Conservation (phyloP, 768 basidiomycete species). For the Trametopsis cervina region DNA sequence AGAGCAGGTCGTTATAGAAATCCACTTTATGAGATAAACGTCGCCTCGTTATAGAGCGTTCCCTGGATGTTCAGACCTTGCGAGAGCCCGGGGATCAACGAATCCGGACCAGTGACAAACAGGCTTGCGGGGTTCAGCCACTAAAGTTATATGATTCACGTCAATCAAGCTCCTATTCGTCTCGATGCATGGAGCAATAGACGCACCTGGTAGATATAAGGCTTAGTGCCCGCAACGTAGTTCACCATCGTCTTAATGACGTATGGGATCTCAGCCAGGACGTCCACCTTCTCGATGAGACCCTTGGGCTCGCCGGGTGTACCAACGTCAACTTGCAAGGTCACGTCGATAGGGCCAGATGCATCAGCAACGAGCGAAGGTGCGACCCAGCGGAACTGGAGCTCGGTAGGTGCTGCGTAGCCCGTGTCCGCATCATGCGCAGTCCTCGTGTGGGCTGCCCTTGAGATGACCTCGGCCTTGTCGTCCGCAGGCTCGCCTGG, state of each 20-base stretch:
- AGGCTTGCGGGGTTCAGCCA: conserved; percentile 54
- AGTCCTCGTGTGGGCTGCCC: conserved; percentile 55
- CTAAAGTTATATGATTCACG: conserved; percentile 25
- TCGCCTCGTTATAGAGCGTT: conserved; percentile 78
- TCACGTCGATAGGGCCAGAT: conserved; percentile 49
- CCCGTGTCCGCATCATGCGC: conserved; percentile 72
- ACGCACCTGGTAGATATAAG: conserved; percentile 87
- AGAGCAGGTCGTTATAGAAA: no score
- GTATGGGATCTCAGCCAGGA: conserved; percentile 91
- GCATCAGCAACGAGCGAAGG: conserved; percentile 49
- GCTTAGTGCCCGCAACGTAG: conserved; percentile 90
- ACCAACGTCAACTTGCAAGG: conserved; percentile 52
- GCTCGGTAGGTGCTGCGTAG: conserved; percentile 63
- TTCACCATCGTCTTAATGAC: conserved; percentile 89
- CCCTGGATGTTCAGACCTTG: conserved; percentile 51
- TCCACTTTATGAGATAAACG: conserved; percentile 68
- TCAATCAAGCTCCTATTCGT: no score
- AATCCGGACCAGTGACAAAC: conserved; percentile 36
- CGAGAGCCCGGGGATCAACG: conserved; percentile 33
- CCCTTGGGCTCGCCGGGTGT: conserved; percentile 54
- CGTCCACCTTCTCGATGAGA: conserved; percentile 88
- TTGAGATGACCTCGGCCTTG: conserved; percentile 48
- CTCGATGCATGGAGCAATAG: no score
- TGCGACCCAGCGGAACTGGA: conserved; percentile 76
- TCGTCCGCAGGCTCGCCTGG: conserved; percentile 48